Conservation (phyloP, 139 green algal species). For the Chlamydomonas sp. region DNA sequence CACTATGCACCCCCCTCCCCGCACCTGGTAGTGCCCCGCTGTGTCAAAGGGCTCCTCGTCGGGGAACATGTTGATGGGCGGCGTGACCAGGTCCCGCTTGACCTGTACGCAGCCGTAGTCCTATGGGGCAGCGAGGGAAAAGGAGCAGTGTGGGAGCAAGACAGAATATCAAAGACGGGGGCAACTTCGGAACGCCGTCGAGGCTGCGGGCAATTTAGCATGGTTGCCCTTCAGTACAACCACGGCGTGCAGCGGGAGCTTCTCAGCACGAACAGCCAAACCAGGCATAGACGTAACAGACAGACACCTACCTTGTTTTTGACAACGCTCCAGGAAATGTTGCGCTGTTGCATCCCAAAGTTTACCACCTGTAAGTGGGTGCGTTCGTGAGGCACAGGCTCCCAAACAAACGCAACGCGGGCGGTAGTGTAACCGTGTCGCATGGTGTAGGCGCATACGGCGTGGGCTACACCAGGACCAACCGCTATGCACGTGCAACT, state of each 20-base stretch:
- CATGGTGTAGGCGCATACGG: no score
- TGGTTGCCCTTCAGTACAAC: no score
- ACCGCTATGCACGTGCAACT: no score
- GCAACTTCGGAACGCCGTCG: neutral
- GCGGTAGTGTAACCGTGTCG: no score
- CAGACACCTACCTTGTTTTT: neutral
- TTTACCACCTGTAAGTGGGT: slow-evolving; percentile 12
- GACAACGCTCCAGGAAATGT: neutral
- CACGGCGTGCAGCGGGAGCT: no score
- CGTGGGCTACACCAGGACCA: no score
- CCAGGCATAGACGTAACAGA: no score
- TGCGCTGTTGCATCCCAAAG: slow-evolving; percentile 13
- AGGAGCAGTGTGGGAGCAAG: neutral
- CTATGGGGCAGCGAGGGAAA: neutral
- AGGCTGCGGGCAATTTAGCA: neutral
- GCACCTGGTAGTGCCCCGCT: neutral
- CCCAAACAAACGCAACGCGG: neutral
- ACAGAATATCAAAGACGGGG: no score
- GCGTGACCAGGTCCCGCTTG: slow-evolving; percentile 15
- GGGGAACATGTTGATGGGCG: neutral
- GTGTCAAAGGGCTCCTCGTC: neutral
- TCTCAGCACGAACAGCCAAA: no score
- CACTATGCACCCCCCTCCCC: no score
- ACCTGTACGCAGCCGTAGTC: slow-evolving; percentile 28
- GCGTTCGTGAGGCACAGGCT: neutral